Evolutionary conservation across 371 early-diverging fungal genomes (phyloP).

Genomic region (Syncephalastrum racemosum): DNA sequence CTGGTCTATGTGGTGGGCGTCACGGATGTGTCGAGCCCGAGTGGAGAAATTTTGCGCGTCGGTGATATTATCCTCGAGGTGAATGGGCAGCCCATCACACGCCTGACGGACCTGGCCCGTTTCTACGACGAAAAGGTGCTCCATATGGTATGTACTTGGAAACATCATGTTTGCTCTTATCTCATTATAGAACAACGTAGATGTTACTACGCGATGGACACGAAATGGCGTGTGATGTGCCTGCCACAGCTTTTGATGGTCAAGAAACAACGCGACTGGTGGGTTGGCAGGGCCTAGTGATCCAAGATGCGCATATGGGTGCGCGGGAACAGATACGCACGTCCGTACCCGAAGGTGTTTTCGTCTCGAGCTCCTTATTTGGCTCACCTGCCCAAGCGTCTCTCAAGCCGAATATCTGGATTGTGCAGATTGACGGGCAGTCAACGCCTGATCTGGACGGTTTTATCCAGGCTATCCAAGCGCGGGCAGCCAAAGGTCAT

Average conservation of each 20-base stretch:
- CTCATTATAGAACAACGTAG: constrained; percentile 9
- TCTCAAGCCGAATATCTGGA: constrained; percentile 46
- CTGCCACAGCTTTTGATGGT: constrained; percentile 53
- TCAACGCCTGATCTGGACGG: constrained; percentile 43
- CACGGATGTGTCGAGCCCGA: constrained; percentile 52
- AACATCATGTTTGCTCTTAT: not conserved
- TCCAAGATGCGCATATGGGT: constrained; percentile 81
- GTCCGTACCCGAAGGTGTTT: constrained; percentile 67
- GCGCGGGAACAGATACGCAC: constrained; percentile 77
- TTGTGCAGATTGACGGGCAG: constrained; percentile 57
- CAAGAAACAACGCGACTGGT: constrained; percentile 64
- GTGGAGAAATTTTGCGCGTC: constrained; percentile 63
- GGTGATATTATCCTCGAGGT: constrained; percentile 88
- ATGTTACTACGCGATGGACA: constrained; percentile 62
- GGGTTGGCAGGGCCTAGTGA: constrained; percentile 84
- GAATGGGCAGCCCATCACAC: constrained; percentile 66
- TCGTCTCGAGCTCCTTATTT: constrained; percentile 70
- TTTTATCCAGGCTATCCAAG: too few relatives aligned
- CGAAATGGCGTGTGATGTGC: constrained; percentile 48
- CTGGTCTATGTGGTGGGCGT: constrained; percentile 71
- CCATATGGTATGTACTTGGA: constrained; percentile 39
- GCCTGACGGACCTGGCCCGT: constrained; percentile 66
- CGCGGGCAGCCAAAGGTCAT: too few relatives aligned
- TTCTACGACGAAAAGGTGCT: constrained; percentile 31
- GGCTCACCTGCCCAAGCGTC: constrained; percentile 71